Base-by-base conservation (phyloP, 352 stramenopile species). In the Phytophthora europaea region DNA sequence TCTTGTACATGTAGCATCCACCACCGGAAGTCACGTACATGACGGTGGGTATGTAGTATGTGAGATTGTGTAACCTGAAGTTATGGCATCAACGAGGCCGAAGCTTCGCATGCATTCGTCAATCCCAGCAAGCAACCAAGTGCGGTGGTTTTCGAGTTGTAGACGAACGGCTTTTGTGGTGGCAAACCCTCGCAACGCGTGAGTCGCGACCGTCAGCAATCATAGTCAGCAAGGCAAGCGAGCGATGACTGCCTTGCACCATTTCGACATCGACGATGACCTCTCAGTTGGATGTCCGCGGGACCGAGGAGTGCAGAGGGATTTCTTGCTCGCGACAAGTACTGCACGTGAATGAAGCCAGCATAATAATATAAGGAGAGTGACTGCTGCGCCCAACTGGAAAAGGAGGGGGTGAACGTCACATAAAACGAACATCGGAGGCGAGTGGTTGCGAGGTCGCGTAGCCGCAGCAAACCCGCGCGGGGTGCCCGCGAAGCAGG, bases 191-290 rank as follows among this genome's bases (percentile, higher is more conserved):
- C n/a, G 47, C n/a, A 15, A 13, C 15, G 38, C 12, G 16, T 38
- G 56, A 53, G 15, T 43, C 38, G 40, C 20, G 36, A 38, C 36
- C 4, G 40, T 28, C 22, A 40, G 23, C 38, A 31, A 16, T 3
- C n/a, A 8, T 28, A n/a, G 10, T 54, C 47, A 20, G 47, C 20
- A 8, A 28, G 28, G 47, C 9, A 9, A 62, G 47, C 8, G 20
- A 62, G 12, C 55, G 20, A 36, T 52, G 12, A n/a, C 4, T 50
- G 43, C 13, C 43, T 52, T 13, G 20, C 23, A 10, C 12, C 23
- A 9, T 64, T 50, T 50, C 34, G 34, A 20, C 12, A 70, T 70
- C 64, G 31, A 26, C 8, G 47, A 54, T 54, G 47, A 54, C 47
- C 47, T 23, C 47, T 53, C 18, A 31, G 16, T 53, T 28, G 40